A percentile compares a stretch with the other conserved stretches of the same genome.
These are phyloP conservation scores for Cytospora mali DNA, from an alignment of 2,329 filamentous ascomycete genomes.

Conservation along the genomic window DNA sequence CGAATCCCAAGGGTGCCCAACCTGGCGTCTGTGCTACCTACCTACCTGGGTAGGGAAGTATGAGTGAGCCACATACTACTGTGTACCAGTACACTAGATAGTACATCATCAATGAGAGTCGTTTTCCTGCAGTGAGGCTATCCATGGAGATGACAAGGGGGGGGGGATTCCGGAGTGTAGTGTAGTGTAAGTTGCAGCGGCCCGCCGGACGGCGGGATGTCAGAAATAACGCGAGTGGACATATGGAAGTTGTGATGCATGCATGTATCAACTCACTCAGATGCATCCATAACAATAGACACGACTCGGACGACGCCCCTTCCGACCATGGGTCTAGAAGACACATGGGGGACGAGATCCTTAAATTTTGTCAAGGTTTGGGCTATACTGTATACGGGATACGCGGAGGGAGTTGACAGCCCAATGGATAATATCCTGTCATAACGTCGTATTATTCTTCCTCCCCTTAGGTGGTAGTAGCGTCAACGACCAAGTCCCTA, in stretches of 20 bases:
- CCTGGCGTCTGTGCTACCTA: not conserved
- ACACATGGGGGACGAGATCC: not conserved
- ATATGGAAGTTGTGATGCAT: not conserved
- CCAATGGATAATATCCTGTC: not conserved
- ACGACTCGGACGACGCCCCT: not conserved
- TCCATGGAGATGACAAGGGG: not conserved
- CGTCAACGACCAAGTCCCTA: constrained; percentile 10
- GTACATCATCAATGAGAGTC: no score
- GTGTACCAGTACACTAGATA: no score
- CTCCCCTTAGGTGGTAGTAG: not conserved
- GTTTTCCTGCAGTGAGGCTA: not conserved
- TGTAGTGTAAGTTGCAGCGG: not conserved
- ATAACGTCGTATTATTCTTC: constrained; percentile 13
- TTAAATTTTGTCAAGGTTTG: not conserved
- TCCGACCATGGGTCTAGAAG: not conserved
- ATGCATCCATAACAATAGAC: no score
- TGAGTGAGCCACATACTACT: no score
- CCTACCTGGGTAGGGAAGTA: no score
- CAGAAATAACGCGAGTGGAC: not conserved
- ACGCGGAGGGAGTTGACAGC: not conserved
- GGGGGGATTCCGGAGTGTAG: no score
- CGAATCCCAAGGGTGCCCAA: not conserved
- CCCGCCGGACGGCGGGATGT: not conserved
- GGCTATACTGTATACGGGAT: not conserved
- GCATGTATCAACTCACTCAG: no score